Evolutionary conservation across 345 rosid genomes (phyloP), one percentile per base, ranked within the genome.

Genomic region (Theobroma cacao): DNA sequence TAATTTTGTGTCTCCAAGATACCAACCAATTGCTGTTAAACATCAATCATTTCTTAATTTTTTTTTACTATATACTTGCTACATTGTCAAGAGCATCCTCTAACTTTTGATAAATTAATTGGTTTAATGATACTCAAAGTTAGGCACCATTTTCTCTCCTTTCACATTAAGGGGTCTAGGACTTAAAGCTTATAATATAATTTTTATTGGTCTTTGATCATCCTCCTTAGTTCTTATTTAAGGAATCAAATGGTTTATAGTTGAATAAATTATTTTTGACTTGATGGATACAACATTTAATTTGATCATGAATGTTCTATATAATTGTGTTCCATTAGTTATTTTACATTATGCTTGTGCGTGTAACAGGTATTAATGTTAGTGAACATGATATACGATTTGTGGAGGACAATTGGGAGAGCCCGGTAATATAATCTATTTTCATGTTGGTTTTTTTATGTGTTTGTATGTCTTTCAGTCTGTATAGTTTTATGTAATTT

Each of bases 371-470:
- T 69, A 93, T 95, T 86, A 89, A 93, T 87, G 91, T 95, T 68
- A 83, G 79, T 79, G 90, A 85, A 79, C 98, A 92, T 77, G 98
- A 95, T 83, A 91, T 95, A 76, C 88, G 98, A 78, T 95, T 95
- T 81, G 99, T 95, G 17, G 99, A 95, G 90, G 99, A 95, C 90
- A 95, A 95, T 17, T 95, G 99, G 99, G 99, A 95, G 85, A 95
- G 98, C 85, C 99, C 99, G 82, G 99, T 95, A 93, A 82, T 78
- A 64, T 81, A 53, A 79, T 63, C 12, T 75, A 18, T 80, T 79
- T 77, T 43, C 31, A 52, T 64, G 70, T 22, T 80, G 48, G 14
- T 48, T 52, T 7, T 58, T 41, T 53, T 14, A 22, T 43, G 7
- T 73, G 24, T 45, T 24, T 61, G 68, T 30, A 47, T 75, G 69